A percentile compares a stretch with the other conserved stretches of the same genome.
These are phyloP conservation scores for Schizophyllum commune DNA, from an alignment of 1,284 basidiomycete species.

Conservation along the genomic window DNA sequence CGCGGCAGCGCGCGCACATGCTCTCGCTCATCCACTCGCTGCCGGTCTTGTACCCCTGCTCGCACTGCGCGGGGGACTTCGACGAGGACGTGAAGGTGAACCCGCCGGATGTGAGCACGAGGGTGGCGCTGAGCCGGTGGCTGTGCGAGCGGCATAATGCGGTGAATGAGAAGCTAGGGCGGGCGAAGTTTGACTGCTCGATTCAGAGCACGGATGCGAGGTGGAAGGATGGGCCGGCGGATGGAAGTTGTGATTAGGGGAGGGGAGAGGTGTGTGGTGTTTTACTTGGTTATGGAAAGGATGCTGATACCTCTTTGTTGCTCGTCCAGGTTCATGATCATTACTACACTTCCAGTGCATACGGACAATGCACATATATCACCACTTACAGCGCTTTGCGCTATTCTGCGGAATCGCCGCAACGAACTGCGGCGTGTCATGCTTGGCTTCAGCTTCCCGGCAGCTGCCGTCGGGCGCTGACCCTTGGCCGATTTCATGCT, in stretches of 20 bases:
- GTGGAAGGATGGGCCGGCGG: conserved; percentile 86
- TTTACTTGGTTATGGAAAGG: not conserved
- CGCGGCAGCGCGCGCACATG: conserved; percentile 75
- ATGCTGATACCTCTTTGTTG: too few relatives aligned
- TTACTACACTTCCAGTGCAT: too few relatives aligned
- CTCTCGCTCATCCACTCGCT: conserved; percentile 67
- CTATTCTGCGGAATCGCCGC: too few relatives aligned
- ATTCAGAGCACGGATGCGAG: conserved; percentile 60
- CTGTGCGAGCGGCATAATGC: conserved; percentile 88
- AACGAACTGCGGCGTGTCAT: too few relatives aligned
- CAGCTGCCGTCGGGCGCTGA: too few relatives aligned
- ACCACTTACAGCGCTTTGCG: too few relatives aligned
- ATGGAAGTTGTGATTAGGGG: conserved; percentile 78
- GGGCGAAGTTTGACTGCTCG: conserved; percentile 74
- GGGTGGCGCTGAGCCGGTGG: conserved; percentile 71
- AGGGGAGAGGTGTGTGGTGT: not conserved
- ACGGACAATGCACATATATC: too few relatives aligned
- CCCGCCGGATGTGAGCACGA: conserved; percentile 20
- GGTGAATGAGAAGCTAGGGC: conserved; percentile 82
- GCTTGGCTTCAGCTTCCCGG: too few relatives aligned
- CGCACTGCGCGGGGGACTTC: conserved; percentile 69
- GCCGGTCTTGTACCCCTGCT: conserved; percentile 82
- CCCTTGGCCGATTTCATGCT: too few relatives aligned
- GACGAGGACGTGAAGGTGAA: conserved; percentile 5
- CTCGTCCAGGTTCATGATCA: too few relatives aligned